Base-by-base conservation (phyloP, 495 filamentous ascomycete species). In the Mytilinidion resinicola region DNA sequence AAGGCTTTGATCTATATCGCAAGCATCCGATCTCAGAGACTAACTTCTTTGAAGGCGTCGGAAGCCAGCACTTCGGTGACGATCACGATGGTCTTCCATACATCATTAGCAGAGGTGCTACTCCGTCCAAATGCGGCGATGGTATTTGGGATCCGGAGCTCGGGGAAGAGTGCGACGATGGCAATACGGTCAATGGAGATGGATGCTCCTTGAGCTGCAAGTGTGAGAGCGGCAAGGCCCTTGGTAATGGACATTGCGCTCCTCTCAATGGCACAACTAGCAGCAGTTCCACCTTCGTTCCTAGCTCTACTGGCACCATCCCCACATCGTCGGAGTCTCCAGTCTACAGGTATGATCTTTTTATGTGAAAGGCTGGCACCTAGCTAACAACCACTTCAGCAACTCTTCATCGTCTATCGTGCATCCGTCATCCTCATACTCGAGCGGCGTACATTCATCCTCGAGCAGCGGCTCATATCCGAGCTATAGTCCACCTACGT, bases 91-190 rank as follows among this genome's bases (percentile, higher is more conserved):
- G 77, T 21, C 69, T 78, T 25, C 77, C 77, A 42, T 80, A 80
- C 59, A 80, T 80, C 51, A 70, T 78, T 47, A 72, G 75, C 41
- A 75, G 77, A 17, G 77, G 77, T 25, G 77, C 73, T 15, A 77
- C 74, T 17, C 75, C 76, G 3, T 53, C 72, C 10, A 74, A 74
- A 10, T 80, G 77, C 52, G 77, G 77, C 30, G 70, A 80, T 50
- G 76, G 75, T 36, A 63, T 67, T n/a, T 75, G 71, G 46, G 66
- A 78, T 5, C 21, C 68, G 3, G 54, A 66, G 9, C 66, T 69
- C 47, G 67, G 66, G 1, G 77, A 80, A 59, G 73, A 80, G 44
- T 79, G 77, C 35, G 77, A 80, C 43, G 70, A 78, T 57, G 72
- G 73, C 7, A 78, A 79, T 35, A 67, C 59, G 0, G 56, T 62